Evolutionary conservation across 148 eudicot genomes (phyloP).

Genomic region (Diospyros lotus): DNA sequence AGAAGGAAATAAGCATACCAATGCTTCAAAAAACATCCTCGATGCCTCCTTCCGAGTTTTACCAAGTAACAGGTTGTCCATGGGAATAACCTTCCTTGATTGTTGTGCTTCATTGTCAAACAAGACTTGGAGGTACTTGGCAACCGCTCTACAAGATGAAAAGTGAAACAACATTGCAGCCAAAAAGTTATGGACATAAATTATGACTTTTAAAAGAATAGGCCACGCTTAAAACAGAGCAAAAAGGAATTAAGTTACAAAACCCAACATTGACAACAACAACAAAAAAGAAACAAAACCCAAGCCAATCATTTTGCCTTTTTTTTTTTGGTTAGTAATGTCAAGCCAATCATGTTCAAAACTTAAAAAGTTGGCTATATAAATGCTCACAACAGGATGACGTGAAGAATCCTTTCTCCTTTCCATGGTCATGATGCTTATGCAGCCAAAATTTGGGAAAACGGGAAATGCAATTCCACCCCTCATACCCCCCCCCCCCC

Average conservation of each 20-base stretch:
- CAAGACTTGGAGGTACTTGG: slow-evolving; percentile 81
- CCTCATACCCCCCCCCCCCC: no score
- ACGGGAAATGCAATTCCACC: no score
- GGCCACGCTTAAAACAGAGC: background rate
- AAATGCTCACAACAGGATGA: background rate
- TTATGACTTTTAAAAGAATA: background rate
- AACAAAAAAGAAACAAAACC: background rate
- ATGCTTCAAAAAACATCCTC: slow-evolving; percentile 94
- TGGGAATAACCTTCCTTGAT: slow-evolving; percentile 50
- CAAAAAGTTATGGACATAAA: background rate
- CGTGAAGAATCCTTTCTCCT: background rate
- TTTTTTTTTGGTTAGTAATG: no score
- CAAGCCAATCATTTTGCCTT: background rate
- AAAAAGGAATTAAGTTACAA: background rate
- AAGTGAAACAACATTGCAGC: slow-evolving; percentile 1
- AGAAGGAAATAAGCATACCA: slow-evolving; percentile 48
- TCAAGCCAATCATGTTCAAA: background rate
- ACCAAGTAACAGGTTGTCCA: slow-evolving; percentile 68
- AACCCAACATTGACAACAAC: background rate
- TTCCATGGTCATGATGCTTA: background rate
- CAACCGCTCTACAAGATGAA: slow-evolving; percentile 66
- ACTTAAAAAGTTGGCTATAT: background rate
- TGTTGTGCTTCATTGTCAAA: slow-evolving; percentile 70
- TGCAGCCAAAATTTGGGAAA: background rate
- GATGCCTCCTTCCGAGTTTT: slow-evolving; percentile 98